Evolutionary conservation across 257 asterid genomes (phyloP).

Genomic region (Henckelia pumila): DNA sequence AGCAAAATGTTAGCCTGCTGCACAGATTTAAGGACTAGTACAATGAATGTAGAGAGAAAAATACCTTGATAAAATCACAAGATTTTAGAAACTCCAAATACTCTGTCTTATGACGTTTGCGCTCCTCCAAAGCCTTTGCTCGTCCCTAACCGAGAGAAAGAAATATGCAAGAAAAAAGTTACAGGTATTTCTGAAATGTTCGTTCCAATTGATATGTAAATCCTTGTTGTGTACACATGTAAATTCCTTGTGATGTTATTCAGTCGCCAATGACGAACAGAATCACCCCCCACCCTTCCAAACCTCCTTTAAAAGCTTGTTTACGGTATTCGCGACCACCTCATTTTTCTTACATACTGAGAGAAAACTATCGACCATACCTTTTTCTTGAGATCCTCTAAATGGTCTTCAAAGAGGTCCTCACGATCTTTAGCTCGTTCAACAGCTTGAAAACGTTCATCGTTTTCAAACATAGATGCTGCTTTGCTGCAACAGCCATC

Average conservation of each 20-base stretch:
- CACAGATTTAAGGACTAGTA: slow-evolving; percentile 21
- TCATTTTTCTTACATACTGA: slow-evolving; percentile 10
- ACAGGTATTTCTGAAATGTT: background rate
- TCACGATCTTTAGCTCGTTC: slow-evolving; percentile 82
- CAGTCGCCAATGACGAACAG: slow-evolving; percentile 3
- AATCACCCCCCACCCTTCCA: background rate
- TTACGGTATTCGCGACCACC: background rate
- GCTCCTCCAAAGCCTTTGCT: slow-evolving; percentile 81
- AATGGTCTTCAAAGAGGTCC: slow-evolving; percentile 73
- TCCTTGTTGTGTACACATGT: background rate
- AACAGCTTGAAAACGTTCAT: slow-evolving; percentile 80
- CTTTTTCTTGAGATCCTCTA: slow-evolving; percentile 76
- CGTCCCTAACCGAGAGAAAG: slow-evolving; percentile 61
- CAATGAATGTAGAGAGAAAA: slow-evolving; percentile 12
- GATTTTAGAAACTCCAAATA: slow-evolving; percentile 76
- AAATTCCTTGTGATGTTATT: background rate
- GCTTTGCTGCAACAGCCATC: slow-evolving; percentile 62
- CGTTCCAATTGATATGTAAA: background rate
- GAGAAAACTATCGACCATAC: slow-evolving; percentile 31
- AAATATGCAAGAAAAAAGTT: slow-evolving; percentile 17
- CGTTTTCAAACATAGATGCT: slow-evolving; percentile 64
- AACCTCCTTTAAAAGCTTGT: slow-evolving; percentile 1
- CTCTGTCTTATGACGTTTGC: slow-evolving; percentile 60
- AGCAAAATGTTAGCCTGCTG: slow-evolving; percentile 2
- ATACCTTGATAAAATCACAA: slow-evolving; percentile 85